phyloP scores from a whole-genome alignment of 2,329 filamentous ascomycete genomes.

The Alternaria incomplexa region DNA sequence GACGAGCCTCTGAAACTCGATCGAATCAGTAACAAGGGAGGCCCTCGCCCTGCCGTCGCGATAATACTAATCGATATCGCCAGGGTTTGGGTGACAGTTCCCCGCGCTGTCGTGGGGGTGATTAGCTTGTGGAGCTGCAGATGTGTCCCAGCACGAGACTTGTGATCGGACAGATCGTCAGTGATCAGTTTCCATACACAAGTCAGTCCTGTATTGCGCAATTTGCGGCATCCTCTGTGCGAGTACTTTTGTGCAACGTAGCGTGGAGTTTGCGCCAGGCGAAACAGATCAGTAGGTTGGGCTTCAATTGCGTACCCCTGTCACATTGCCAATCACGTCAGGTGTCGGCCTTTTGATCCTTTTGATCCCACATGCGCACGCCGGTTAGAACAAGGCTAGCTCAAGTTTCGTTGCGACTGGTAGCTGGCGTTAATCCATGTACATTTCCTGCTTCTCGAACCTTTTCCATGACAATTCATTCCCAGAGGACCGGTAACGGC shows the following conservation, averaged over 20 bases:
- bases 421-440: constrained; percentile 10
- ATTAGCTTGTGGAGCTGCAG: neutral
- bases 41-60: neutral
- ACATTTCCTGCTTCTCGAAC: constrained; percentile 6
- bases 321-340: neutral
- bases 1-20: constrained; percentile 3
- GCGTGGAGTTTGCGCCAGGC: neutral
- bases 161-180: neutral
- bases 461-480: constrained; percentile 4
- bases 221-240: neutral
- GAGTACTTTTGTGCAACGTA: neutral
- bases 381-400: constrained; percentile 2
- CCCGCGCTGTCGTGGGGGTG: constrained; percentile 7
- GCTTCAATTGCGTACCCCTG: constrained; percentile 1
- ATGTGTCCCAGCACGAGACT: constrained; percentile 1
- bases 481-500: neutral
- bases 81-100: constrained; percentile 4
- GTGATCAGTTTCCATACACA: neutral
- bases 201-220: constrained; percentile 1
- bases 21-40: neutral
- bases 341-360: neutral
- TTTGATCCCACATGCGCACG: neutral
- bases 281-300: neutral
- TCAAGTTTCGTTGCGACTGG: constrained; percentile 12
- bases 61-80: neutral